phyloP scores from a whole-genome alignment of 768 basidiomycete species.

The Pholiota conissans region DNA sequence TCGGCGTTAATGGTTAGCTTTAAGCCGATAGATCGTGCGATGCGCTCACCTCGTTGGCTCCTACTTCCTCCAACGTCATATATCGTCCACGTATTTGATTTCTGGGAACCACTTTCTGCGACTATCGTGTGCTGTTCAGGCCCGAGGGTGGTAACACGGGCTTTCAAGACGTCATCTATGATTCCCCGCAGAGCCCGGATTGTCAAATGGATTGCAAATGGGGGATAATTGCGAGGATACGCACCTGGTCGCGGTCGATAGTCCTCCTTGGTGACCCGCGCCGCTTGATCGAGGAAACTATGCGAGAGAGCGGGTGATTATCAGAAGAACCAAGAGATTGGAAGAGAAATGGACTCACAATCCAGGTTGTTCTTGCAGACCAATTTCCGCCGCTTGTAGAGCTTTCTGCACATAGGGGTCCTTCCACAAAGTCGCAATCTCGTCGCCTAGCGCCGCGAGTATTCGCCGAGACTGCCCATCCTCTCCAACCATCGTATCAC shows the following conservation, averaged over 20 bases:
- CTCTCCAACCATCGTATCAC: slow-evolving; percentile 21
- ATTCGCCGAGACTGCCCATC: slow-evolving; percentile 47
- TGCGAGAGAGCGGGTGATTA: background rate
- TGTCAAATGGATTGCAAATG: background rate
- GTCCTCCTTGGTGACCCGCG: slow-evolving; percentile 46
- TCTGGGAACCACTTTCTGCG: slow-evolving; percentile 38
- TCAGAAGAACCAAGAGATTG: background rate
- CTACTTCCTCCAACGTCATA: slow-evolving; percentile 69
- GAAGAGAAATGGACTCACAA: slow-evolving; percentile 46
- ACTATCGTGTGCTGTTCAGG: slow-evolving; percentile 63
- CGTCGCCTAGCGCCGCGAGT: slow-evolving; percentile 50
- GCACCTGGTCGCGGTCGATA: slow-evolving; percentile 56
- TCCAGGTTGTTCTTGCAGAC: slow-evolving; percentile 56
- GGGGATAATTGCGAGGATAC: slow-evolving; percentile 11
- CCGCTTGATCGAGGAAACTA: slow-evolving; percentile 61
- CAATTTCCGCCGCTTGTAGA: slow-evolving; percentile 42
- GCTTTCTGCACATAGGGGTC: slow-evolving; percentile 42
- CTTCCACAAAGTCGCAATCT: slow-evolving; percentile 57
- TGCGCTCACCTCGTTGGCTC: slow-evolving; percentile 49
- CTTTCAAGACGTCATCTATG: slow-evolving; percentile 62
- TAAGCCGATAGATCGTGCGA: too few relatives aligned
- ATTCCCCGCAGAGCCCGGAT: background rate
- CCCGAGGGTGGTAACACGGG: slow-evolving; percentile 62
- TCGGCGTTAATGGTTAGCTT: too few relatives aligned
- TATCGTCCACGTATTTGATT: slow-evolving; percentile 54